Evolutionary conservation across 2,329 filamentous ascomycete genomes (phyloP).

Genomic region (Hypoxylon sp.): DNA sequence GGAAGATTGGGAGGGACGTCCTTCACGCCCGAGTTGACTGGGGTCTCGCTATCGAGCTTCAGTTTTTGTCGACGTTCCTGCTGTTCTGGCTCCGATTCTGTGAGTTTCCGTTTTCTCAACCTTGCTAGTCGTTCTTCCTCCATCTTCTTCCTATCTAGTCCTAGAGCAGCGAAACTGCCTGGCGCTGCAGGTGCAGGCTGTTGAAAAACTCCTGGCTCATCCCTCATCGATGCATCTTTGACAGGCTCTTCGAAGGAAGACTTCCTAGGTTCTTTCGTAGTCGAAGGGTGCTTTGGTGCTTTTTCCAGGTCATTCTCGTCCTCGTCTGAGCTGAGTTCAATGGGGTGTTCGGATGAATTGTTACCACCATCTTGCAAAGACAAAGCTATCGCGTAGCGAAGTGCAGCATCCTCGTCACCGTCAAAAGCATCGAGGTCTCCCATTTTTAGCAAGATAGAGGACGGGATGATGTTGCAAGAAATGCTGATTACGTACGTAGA

Average conservation of each 20-base stretch:
- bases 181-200: conserved; percentile 25
- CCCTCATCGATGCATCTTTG: neutral
- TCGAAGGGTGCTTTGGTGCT: conserved; percentile 41
- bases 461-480: neutral
- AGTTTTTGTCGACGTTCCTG: conserved; percentile 37
- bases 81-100: conserved; percentile 37
- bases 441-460: conserved; percentile 36
- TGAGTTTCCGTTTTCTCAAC: conserved; percentile 69
- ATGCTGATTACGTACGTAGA: neutral
- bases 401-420: conserved; percentile 68
- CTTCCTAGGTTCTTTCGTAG: conserved; percentile 36
- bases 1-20: conserved; percentile 48
- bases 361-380: conserved; percentile 58
- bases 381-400: conserved; percentile 71
- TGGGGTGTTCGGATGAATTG: conserved; percentile 40
- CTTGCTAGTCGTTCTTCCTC: conserved; percentile 84
- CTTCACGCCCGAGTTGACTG: neutral
- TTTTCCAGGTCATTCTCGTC: conserved; percentile 50
- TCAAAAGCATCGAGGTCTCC: conserved; percentile 46
- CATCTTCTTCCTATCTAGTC: conserved; percentile 83
- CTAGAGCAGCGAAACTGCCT: conserved; percentile 54
- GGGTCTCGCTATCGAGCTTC: conserved; percentile 32
- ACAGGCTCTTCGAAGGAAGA: conserved; percentile 1
- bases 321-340: conserved; percentile 53
- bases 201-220: conserved; percentile 5